phyloP scores from a whole-genome alignment of 2,329 filamentous ascomycete species.

The Allantophomopsis cytisporea region DNA sequence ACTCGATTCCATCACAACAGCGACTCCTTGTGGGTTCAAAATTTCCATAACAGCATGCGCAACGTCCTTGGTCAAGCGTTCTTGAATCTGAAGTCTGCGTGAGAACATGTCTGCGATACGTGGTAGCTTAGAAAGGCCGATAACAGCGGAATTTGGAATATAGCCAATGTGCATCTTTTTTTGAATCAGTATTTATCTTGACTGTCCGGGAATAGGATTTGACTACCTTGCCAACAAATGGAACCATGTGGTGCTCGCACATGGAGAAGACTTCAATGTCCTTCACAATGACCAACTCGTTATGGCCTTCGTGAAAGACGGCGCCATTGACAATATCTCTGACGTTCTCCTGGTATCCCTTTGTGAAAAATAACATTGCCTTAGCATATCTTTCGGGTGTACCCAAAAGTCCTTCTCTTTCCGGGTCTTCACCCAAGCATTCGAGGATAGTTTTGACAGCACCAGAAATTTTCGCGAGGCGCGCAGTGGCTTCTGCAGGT shows the following conservation, averaged over 20 bases:
- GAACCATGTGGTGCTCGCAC: slow-evolving; percentile 95
- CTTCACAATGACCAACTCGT: slow-evolving; percentile 95
- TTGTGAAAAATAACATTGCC: slow-evolving; percentile 90
- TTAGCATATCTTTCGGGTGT: slow-evolving; percentile 84
- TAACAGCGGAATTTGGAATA: slow-evolving; percentile 81
- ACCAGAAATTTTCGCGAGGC: slow-evolving; percentile 43
- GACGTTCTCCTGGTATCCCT: slow-evolving; percentile 92
- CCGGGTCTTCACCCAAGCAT: slow-evolving; percentile 55
- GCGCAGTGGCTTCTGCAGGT: slow-evolving; percentile 31
- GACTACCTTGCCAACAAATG: slow-evolving; percentile 81
- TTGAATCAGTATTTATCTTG: slow-evolving; percentile 4
- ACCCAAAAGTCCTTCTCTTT: slow-evolving; percentile 48
- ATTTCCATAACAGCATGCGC: slow-evolving; percentile 89
- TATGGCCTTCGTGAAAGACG: slow-evolving; percentile 92
- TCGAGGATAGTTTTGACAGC: slow-evolving; percentile 55
- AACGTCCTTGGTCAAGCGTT: slow-evolving; percentile 90
- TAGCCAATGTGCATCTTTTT: slow-evolving; percentile 95
- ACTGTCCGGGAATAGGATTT: not conserved
- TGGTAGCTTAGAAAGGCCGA: slow-evolving; percentile 90
- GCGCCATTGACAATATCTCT: slow-evolving; percentile 84
- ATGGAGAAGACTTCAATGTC: slow-evolving; percentile 92
- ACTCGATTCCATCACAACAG: slow-evolving; percentile 92
- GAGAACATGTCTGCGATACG: slow-evolving; percentile 96
- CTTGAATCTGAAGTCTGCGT: slow-evolving; percentile 86
- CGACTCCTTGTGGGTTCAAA: slow-evolving; percentile 84